A percentile compares a stretch with the other conserved stretches of the same genome.
Conservation (phyloP, 257 asterid genomes). For the Dorcoceras hygrometricum region DNA sequence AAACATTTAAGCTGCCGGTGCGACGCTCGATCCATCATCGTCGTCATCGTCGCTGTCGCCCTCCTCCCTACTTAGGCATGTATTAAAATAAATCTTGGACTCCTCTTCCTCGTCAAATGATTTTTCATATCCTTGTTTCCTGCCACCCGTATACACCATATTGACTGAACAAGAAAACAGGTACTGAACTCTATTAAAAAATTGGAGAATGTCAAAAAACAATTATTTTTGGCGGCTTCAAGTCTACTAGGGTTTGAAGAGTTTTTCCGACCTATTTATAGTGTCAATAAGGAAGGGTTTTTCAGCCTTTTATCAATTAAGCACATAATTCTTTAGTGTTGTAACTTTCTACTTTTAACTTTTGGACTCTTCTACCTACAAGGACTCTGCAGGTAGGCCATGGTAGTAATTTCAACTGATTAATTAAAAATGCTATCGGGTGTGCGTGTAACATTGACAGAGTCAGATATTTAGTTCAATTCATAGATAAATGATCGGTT, state of each 20-base stretch:
- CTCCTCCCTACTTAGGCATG: slow-evolving; percentile 5
- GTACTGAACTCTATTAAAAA: background rate
- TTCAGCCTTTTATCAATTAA: slow-evolving; percentile 4
- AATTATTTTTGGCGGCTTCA: background rate
- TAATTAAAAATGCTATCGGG: background rate
- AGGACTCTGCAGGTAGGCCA: slow-evolving; percentile 13
- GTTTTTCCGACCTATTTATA: slow-evolving; percentile 22
- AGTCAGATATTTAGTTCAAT: too few species aligned
- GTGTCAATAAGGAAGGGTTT: background rate
- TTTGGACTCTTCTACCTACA: background rate
- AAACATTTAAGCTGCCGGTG: slow-evolving; percentile 26
- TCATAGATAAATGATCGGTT: background rate
- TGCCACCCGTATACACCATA: slow-evolving; percentile 21
- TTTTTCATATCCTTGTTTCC: slow-evolving; percentile 14
- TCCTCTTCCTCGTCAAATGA: background rate
- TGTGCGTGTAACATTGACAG: background rate
- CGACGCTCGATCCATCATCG: slow-evolving; percentile 24
- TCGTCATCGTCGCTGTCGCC: slow-evolving; percentile 26
- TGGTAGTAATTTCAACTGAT: background rate
- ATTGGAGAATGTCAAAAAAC: background rate
- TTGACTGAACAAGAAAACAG: background rate
- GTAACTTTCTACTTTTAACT: slow-evolving; percentile 3
- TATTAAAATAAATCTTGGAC: background rate
- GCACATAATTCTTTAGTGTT: background rate
- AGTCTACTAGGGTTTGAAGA: slow-evolving; percentile 19